phyloP scores from a whole-genome alignment of 495 filamentous ascomycete species.

The Aspergillus homomorphus region DNA sequence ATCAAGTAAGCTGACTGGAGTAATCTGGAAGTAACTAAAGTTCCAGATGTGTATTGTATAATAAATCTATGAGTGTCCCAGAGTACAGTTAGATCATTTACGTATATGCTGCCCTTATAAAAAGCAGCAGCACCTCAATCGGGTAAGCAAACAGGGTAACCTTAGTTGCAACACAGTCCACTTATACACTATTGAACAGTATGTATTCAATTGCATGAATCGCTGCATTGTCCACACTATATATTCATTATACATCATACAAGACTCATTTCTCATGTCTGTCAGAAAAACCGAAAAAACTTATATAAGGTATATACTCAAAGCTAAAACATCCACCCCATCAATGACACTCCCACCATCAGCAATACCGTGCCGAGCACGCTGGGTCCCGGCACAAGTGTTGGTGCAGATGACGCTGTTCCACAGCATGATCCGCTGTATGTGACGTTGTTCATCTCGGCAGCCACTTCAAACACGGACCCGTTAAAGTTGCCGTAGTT shows the following conservation, averaged over 20 bases:
- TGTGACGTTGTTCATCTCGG: conserved; percentile 78
- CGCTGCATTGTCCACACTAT: background rate
- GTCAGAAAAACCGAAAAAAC: conserved; percentile 12
- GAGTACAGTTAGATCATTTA: no score
- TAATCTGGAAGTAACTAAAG: no score
- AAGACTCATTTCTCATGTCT: conserved; percentile 9
- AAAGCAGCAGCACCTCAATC: no score
- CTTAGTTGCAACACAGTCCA: no score
- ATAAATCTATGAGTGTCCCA: no score
- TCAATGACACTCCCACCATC: conserved; percentile 25
- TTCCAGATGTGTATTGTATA: no score
- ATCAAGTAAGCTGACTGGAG: no score
- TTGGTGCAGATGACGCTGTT: conserved; percentile 29
- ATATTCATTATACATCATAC: conserved; percentile 16
- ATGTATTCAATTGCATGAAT: no score
- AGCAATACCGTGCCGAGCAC: conserved; percentile 26
- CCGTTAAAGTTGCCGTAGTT: conserved; percentile 67
- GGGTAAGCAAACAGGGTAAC: no score
- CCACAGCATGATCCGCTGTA: conserved; percentile 77
- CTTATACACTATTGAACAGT: background rate
- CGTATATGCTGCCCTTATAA: no score
- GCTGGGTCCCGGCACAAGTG: conserved; percentile 19
- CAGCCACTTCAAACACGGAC: conserved; percentile 90
- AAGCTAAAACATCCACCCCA: conserved; percentile 24
- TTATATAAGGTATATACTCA: conserved; percentile 10